Evolutionary conservation across 257 asterid genomes (phyloP), one percentile per base, ranked within the genome.

Genomic region (Nicotiana tabacum): DNA sequence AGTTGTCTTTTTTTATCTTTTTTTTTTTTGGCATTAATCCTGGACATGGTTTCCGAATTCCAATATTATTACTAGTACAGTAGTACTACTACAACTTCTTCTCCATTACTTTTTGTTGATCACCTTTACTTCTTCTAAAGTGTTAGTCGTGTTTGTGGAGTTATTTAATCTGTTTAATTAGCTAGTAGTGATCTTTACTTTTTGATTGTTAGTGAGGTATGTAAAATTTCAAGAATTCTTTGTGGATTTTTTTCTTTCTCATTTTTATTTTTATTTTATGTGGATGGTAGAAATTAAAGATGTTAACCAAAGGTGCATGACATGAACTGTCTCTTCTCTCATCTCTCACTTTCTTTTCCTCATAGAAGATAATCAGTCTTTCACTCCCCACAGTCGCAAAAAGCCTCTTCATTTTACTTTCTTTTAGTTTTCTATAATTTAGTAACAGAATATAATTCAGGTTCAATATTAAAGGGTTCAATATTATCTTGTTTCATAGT

Each of bases 161-260:
- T 84, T 61, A 79, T 53, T 84, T 30, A 79, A 83, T 57, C 57
- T 81, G 17, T 4, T 48, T 66, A 5, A 32, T 24, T 35, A 8
- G 27, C 27, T 24, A 24, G 53, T 80, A 29, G 5, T 43, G 15
- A 21, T 4, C 10, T 56, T 43, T 8, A 37, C 79, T 6, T 58
- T 58, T 17, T 58, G 29, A 18, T 72, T 46, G 80, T 72, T 46
- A 82, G 80, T 64, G 83, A 82, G 86, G 85, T 80, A 83, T 87
- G 90, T 85, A 83, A 79, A 79, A 84, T 85, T 74, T 84, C 77
- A 82, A 84, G 89, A 77, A 85, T 81, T 77, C 78, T 85, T 85
- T 87, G 66, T 81, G 77, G 85, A 65, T 77, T 80, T n/a, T 55
- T 66, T 46, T 74, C 58, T 66, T 21, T 61, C 18, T 74, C 61